Conservation (phyloP, 345 rosid genomes). For the Salix suchowensis region DNA sequence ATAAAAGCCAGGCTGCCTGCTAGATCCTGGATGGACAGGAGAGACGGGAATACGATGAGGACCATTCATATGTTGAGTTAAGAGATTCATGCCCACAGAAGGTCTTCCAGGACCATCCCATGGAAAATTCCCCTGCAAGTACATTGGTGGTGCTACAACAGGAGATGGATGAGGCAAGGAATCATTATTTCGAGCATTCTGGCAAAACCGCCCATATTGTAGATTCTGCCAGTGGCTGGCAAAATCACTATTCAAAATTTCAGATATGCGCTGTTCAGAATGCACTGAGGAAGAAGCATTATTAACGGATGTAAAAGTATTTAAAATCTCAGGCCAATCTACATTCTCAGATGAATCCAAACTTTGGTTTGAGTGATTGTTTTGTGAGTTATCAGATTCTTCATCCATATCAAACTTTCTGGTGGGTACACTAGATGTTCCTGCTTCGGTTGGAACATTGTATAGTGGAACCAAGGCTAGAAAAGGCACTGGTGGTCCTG, state of each 20-base stretch:
- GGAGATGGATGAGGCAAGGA: constrained; percentile 7
- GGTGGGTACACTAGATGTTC: constrained; percentile 1
- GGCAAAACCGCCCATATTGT: constrained; percentile 28
- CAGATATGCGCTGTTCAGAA: constrained; percentile 6
- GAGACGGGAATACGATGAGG: constrained; percentile 9
- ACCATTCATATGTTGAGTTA: constrained; percentile 13
- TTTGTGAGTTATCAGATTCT: background rate
- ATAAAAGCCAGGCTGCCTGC: constrained; percentile 8
- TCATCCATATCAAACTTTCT: background rate
- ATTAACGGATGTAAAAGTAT: constrained; percentile 1
- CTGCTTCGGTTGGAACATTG: constrained; percentile 16
- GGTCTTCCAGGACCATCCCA: constrained; percentile 19
- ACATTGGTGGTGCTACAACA: constrained; percentile 11
- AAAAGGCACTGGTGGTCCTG: constrained; percentile 25
- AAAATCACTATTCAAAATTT: constrained; percentile 24
- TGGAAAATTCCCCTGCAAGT: constrained; percentile 14
- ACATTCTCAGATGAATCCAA: constrained; percentile 1
- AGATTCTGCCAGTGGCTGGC: constrained; percentile 26
- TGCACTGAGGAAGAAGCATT: constrained; percentile 1
- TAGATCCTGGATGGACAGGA: constrained; percentile 7
- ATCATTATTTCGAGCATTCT: constrained; percentile 1
- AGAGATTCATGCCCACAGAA: background rate
- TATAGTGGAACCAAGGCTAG: constrained; percentile 17
- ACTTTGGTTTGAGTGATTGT: background rate
- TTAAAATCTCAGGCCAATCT: constrained; percentile 2